Percentiles rank a stretch among this genome's conserved stretches.
These are phyloP conservation scores for Astragalus glycyphyllos DNA, from an alignment of 306 rosid species.

Conservation along the genomic window DNA sequence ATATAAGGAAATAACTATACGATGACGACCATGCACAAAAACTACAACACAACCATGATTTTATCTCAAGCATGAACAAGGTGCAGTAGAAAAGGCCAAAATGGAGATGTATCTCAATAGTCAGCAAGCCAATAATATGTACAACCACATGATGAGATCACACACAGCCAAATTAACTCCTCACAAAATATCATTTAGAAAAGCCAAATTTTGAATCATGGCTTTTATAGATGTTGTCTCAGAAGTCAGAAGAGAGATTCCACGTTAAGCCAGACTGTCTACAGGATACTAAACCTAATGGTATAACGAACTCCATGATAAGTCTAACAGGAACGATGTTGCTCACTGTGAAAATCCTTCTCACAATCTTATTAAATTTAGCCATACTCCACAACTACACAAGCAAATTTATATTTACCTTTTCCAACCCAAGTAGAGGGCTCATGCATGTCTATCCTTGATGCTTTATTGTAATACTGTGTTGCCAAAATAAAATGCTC, in stretches of 20 bases:
- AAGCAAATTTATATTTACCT: slow-evolving; percentile 56
- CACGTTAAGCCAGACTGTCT: slow-evolving; percentile 14
- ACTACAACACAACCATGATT: slow-evolving; percentile 17
- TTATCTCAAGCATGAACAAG: slow-evolving; percentile 26
- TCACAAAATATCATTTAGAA: slow-evolving; percentile 16
- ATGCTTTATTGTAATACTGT: slow-evolving; percentile 95
- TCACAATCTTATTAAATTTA: slow-evolving; percentile 16
- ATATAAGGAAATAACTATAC: slow-evolving; percentile 25
- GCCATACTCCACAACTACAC: slow-evolving; percentile 3
- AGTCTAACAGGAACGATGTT: slow-evolving; percentile 14
- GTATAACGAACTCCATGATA: slow-evolving; percentile 37
- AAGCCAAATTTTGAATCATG: slow-evolving; percentile 23
- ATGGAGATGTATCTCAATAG: slow-evolving; percentile 34
- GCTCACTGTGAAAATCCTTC: slow-evolving; percentile 23
- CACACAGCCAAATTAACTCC: not conserved
- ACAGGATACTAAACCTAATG: slow-evolving; percentile 34
- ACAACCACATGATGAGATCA: slow-evolving; percentile 18
- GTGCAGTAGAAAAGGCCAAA: slow-evolving; percentile 1
- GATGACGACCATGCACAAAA: slow-evolving; percentile 26
- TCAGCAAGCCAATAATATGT: slow-evolving; percentile 30
- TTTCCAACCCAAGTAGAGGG: slow-evolving; percentile 99
- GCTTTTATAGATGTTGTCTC: not conserved
- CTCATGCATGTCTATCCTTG: slow-evolving; percentile 95
- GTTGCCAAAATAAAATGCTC: slow-evolving; percentile 97
- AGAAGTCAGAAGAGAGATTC: slow-evolving; percentile 5